Evolutionary conservation across 208 protist genomes (phyloP), one percentile per base, ranked within the genome.

Genomic region (Crithidia brevicula): DNA sequence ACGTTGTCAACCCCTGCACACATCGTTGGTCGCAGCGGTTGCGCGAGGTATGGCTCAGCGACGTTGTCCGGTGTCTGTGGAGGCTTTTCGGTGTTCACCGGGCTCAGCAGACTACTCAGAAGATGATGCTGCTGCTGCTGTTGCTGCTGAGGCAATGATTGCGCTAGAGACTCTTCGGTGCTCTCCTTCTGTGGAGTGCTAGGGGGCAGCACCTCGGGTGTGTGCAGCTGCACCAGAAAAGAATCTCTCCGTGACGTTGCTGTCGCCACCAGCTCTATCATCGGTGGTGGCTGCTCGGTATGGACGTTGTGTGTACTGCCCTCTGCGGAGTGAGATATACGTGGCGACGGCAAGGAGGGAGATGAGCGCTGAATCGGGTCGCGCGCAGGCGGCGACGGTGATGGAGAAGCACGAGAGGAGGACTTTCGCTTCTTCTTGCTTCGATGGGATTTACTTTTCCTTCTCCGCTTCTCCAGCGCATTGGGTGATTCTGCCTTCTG

Each of bases 171-270:
- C n/a, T 0, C 0, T 7, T 3, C 9, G 13, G 13, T 23, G 28
- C 31, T 25, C 16, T 52, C 22, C 20, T 51, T 38, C 23, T 45
- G 38, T 13, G 54, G 54, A 4, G 65, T 33, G 18, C 16, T n/a
- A 5, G 46, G 22, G 18, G 16, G 65, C 34, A 71, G 20, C 16
- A 49, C 33, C 13, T 63, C 65, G 10, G 47, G 38, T 3, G 46
- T 56, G 28, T 56, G 36, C 13, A 71, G 36, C 3, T 43, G 22
- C 11, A 71, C 65, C 3, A 34, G 13, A 30, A 51, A 71, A 9
- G 65, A 49, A 25, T 47, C 40, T n/a, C n/a, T n/a, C n/a, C n/a
- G n/a, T n/a, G n/a, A n/a, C n/a, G n/a, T n/a, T n/a, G n/a, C n/a
- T n/a, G n/a, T n/a, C n/a, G n/a, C n/a, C n/a, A n/a, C n/a, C n/a